A percentile compares a stretch with the other conserved stretches of the same genome.
Conservation (phyloP, 148 eudicot species). For the Fagopyrum tataricum region DNA sequence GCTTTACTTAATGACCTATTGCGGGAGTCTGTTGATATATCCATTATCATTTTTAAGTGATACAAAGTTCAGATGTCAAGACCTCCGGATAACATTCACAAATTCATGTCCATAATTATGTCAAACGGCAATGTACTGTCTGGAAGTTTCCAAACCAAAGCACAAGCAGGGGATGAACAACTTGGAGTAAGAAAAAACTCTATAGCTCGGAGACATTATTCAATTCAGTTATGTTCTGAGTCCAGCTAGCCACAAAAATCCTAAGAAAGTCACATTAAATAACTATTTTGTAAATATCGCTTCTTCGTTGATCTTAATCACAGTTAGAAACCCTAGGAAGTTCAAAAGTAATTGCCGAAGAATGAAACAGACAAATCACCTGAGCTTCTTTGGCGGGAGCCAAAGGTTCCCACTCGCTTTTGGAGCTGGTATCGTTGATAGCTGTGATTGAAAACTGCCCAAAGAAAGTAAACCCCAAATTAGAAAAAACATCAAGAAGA, state of each 20-base stretch:
- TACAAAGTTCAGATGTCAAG: background rate
- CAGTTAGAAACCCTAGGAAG: background rate
- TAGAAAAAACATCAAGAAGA: background rate
- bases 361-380: conserved; percentile 25
- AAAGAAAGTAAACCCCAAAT: conserved; percentile 7
- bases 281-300: no score
- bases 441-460: conserved; percentile 85
- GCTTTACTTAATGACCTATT: background rate
- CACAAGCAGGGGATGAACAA: background rate
- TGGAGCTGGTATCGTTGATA: conserved; percentile 75
- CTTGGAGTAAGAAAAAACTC: background rate
- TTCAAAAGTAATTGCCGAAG: background rate
- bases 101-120: background rate
- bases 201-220: background rate
- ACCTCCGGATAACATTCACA: background rate
- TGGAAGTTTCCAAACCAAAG: background rate
- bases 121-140: background rate
- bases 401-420: conserved; percentile 73
- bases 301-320: no score
- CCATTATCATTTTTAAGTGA: background rate
- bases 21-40: background rate
- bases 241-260: background rate
- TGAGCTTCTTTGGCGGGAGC: conserved; percentile 99
- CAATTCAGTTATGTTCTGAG: conserved; percentile 9
- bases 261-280: no score